These are phyloP conservation scores for Quercus lobata DNA, from an alignment of 331 rosid genomes.

Conservation along the genomic window DNA sequence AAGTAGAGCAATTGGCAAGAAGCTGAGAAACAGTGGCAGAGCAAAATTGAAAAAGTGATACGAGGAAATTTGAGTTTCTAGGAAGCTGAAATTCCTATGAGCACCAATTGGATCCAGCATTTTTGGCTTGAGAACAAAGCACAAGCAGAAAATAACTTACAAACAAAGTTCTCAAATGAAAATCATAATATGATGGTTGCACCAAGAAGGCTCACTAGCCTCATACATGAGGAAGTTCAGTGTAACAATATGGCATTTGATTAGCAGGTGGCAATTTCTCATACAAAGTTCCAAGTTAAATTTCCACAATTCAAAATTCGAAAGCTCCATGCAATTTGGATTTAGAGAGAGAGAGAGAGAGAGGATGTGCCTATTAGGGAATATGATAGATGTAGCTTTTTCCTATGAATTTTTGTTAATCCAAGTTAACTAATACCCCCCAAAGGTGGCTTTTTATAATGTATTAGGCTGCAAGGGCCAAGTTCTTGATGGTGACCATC, in stretches of 20 bases:
- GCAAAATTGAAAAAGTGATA: background rate
- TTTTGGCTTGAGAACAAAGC: background rate
- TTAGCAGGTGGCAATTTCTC: background rate
- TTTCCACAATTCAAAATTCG: no score
- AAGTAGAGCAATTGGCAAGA: background rate
- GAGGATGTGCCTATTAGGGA: background rate
- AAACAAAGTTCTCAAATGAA: no score
- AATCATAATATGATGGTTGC: background rate
- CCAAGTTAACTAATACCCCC: background rate
- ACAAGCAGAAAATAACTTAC: background rate
- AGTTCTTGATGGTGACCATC: background rate
- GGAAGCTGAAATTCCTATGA: background rate
- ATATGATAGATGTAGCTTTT: background rate
- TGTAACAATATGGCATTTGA: background rate
- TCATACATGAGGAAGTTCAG: background rate
- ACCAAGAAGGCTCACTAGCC: background rate
- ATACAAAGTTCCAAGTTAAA: background rate
- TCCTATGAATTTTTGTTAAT: background rate
- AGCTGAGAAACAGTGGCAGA: background rate
- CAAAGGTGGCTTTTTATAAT: background rate
- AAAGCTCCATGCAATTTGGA: background rate
- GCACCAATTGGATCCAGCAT: background rate
- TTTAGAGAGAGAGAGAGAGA: background rate
- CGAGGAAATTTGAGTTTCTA: background rate
- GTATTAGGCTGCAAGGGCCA: background rate